Conservation (phyloP, 2,329 filamentous ascomycete genomes). For the Atkinsonella texensis region DNA sequence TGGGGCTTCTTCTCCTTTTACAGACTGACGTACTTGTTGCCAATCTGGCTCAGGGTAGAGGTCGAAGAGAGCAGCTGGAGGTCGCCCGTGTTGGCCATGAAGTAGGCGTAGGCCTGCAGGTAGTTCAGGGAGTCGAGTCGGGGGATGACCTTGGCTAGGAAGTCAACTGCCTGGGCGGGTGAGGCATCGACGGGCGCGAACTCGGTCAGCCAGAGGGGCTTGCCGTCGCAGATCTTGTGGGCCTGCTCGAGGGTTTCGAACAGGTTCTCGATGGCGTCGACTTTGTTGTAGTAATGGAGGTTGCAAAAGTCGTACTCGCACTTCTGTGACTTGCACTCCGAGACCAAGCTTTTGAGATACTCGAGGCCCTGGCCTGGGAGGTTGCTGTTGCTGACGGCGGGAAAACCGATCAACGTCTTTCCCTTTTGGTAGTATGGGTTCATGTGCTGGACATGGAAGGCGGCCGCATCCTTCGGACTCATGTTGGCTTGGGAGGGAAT, state of each 20-base stretch:
- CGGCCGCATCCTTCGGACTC: slow-evolving; percentile 37
- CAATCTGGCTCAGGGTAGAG: slow-evolving; percentile 31
- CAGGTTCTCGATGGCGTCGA: slow-evolving; percentile 36
- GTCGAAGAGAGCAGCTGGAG: slow-evolving; percentile 29
- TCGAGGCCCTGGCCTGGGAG: slow-evolving; percentile 36
- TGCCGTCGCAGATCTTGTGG: slow-evolving; percentile 31
- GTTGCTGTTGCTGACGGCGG: slow-evolving; percentile 50
- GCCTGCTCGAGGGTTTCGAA: slow-evolving; percentile 40
- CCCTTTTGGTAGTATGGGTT: slow-evolving; percentile 37
- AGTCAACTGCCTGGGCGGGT: slow-evolving; percentile 29
- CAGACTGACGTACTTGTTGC: slow-evolving; percentile 35
- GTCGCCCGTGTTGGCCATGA: slow-evolving; percentile 29
- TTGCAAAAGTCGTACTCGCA: slow-evolving; percentile 49
- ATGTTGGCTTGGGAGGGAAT: slow-evolving; percentile 47
- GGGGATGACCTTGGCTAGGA: slow-evolving; percentile 37
- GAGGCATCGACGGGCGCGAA: slow-evolving; percentile 39
- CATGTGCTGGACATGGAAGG: slow-evolving; percentile 40
- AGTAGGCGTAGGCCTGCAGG: slow-evolving; percentile 46
- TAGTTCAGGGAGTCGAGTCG: slow-evolving; percentile 37
- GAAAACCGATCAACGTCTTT: slow-evolving; percentile 39
- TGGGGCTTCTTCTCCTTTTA: slow-evolving; percentile 1
- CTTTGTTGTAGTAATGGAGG: slow-evolving; percentile 51
- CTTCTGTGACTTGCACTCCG: slow-evolving; percentile 1
- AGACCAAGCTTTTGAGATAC: slow-evolving; percentile 17
- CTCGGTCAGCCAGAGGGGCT: slow-evolving; percentile 52